Evolutionary conservation across 2,329 filamentous ascomycete genomes (phyloP), one percentile per base, ranked within the genome.

Genomic region (Ophiocordyceps robertsii): DNA sequence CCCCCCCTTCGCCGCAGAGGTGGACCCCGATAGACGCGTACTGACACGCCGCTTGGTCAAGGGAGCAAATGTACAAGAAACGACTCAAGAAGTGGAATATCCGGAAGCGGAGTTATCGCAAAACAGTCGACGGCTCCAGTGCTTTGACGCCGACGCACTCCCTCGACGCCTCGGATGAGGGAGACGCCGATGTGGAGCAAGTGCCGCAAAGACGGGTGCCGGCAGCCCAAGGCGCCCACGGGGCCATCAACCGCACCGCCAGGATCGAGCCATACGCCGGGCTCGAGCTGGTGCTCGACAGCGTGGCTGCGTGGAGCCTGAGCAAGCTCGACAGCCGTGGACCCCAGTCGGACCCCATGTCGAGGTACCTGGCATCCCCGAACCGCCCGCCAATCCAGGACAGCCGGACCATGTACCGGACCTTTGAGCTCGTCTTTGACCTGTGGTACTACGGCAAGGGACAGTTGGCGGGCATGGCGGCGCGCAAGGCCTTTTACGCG

Each of bases 11-110:
- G n/a, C 4, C n/a, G 12, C 13, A 33, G 7, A 33, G 5, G 31
- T 33, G 12, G 31, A 13, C 31, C 24, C 9, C 9, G 24, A 9
- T 6, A 6, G 24, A 7, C 9, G 24, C 12, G 31, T 12, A 16
- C n/a, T 33, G 31, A 33, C 31, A 33, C 12, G n/a, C 7, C n/a
- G 7, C n/a, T 14, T 21, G 9, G 12, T 13, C 35, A 40, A 63
- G 60, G 42, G 58, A 62, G 43, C 59, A 63, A 51, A 63, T 63
- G 59, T 63, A 61, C 42, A 63, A 63, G 44, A 63, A 63, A 46
- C 54, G 60, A 29, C 48, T 63, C 37, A 60, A 58, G 48, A 63
- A 62, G 46, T 63, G 60, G 60, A 58, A 60, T 40, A 45, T 63
- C 19, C 56, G 60, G 41, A 63, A 63, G 43, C 53, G 59, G 32